Conservation (phyloP, 2,329 filamentous ascomycete species). For the Intubia oerlemansii region DNA sequence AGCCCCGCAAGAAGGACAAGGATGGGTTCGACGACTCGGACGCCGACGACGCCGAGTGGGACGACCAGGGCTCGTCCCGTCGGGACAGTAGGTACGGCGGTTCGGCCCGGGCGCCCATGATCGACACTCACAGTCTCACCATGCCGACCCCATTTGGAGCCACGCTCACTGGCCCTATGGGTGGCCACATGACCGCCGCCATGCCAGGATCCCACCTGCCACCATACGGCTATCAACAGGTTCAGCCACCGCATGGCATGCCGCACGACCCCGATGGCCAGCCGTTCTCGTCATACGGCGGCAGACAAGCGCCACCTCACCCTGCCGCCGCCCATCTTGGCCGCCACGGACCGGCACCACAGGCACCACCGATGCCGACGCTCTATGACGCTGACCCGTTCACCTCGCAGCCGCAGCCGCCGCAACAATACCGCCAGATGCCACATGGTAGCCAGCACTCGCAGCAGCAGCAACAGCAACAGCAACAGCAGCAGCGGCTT, state of each 20-base stretch:
- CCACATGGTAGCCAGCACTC: slow-evolving; percentile 6
- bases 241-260: slow-evolving; percentile 1
- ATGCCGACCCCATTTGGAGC: no score
- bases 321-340: no score
- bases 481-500: slow-evolving; percentile 1
- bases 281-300: no score
- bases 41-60: slow-evolving; percentile 19
- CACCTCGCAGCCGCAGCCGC: no score
- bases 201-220: not conserved
- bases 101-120: not conserved
- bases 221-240: not conserved
- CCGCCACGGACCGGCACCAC: no score
- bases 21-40: slow-evolving; percentile 21
- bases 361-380: no score
- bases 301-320: no score
- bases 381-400: no score
- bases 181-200: not conserved
- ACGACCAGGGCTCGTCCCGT: slow-evolving; percentile 8
- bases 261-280: no score
- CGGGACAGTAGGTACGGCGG: no score
- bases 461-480: not conserved
- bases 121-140: not conserved
- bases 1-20: slow-evolving; percentile 24
- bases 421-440: slow-evolving; percentile 17
- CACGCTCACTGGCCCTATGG: no score